Base-by-base conservation (phyloP, 1,284 basidiomycete species). In the Malassezia dermatis region DNA sequence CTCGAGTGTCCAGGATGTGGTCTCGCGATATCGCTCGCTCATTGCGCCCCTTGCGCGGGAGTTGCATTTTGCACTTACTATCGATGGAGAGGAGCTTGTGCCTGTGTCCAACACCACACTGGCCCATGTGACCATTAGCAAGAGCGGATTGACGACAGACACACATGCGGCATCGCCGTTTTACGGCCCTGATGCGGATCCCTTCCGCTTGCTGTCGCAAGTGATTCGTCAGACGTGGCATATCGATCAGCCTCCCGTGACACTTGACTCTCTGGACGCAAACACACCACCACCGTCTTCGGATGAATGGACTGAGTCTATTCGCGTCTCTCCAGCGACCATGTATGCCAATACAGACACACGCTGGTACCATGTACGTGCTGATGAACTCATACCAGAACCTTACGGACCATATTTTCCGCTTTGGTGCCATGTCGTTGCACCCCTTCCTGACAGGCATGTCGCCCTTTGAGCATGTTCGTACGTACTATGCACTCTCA, bases 311-410 rank as follows among this genome's bases (percentile, higher is more conserved):
- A 72, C 75, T 11, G 61, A 73, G 17, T 69, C 76, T 21, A 71
- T 78, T 17, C 68, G 78, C 27, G 79, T 83, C 0, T 77, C 77
- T 19, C 79, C 83, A 4, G 77, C 77, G 0, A 78, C 81, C 19
- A 81, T 81, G 79, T 77, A 78, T 17, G 81, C 79, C 43, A 74
- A 74, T 66, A 77, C 75, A 10, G 81, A 82, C 61, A 82, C 80
- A 4, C 76, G 78, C 48, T 77, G 75, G 58, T 81, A 80, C 68
- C 81, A 12, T 11, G 43, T 45, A 45, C 28, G 43, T 45, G 11
- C 2, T 19, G 3, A 8, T 21, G 13, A 23, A 19, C 37, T 39
- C 4, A 39, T 26, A 8, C 12, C 43, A 80, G 80, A 67, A 77
- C 23, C 63, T 82, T 12, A 78, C 80, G 1, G 58, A 64, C 28